phyloP scores from a whole-genome alignment of 768 basidiomycete genomes.

The Termitomyces bulborhizus region DNA sequence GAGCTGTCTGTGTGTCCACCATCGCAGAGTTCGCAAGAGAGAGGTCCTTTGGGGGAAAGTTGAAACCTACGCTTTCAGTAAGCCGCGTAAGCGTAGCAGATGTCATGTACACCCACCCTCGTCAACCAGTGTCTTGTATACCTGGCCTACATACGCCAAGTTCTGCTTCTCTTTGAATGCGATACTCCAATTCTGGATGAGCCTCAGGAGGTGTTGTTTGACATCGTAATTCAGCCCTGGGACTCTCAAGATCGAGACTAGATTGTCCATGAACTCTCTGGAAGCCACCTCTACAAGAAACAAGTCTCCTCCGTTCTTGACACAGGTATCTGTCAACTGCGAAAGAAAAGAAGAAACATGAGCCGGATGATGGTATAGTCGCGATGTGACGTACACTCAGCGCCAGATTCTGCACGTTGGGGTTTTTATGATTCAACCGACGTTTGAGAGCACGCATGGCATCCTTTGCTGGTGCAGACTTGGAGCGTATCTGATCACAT shows the following conservation, averaged over 20 bases:
- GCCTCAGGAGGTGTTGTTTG: slow-evolving; percentile 67
- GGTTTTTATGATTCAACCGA: slow-evolving; percentile 89
- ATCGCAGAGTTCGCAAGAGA: slow-evolving; percentile 69
- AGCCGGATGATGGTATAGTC: neutral
- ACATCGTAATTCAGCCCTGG: slow-evolving; percentile 76
- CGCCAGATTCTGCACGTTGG: slow-evolving; percentile 89
- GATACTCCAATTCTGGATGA: slow-evolving; percentile 91
- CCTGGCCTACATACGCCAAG: slow-evolving; percentile 70
- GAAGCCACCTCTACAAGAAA: slow-evolving; percentile 83
- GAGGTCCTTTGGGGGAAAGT: slow-evolving; percentile 78
- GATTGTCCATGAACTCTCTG: slow-evolving; percentile 90
- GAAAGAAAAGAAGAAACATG: neutral
- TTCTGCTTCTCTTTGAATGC: slow-evolving; percentile 79
- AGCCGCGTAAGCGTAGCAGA: neutral
- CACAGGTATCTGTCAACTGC: slow-evolving; percentile 83
- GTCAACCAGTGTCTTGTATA: slow-evolving; percentile 67
- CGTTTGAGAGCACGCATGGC: slow-evolving; percentile 87
- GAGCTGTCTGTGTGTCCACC: slow-evolving; percentile 88
- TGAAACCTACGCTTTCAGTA: slow-evolving; percentile 47
- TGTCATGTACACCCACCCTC: slow-evolving; percentile 53
- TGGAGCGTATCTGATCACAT: slow-evolving; percentile 94
- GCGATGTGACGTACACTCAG: slow-evolving; percentile 58
- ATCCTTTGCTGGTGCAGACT: slow-evolving; percentile 77
- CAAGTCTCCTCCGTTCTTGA: slow-evolving; percentile 96
- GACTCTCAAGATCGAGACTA: slow-evolving; percentile 82